Conservation (phyloP, 768 basidiomycete genomes). For the Sistotremastrum niveocremeum region DNA sequence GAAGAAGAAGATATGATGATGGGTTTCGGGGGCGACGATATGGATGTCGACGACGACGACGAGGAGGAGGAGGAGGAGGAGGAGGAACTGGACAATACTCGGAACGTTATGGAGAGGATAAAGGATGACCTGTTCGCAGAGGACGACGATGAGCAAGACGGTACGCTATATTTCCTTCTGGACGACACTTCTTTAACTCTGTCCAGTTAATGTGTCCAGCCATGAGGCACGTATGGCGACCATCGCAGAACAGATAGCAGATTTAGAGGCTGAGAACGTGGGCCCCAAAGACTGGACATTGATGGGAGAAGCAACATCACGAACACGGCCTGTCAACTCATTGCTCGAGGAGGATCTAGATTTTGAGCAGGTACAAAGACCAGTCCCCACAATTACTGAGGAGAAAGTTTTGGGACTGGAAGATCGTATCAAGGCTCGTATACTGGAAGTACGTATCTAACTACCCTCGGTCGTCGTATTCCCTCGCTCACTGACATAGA, state of each 20-base stretch:
- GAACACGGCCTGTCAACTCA: slow-evolving; percentile 78
- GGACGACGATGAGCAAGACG: slow-evolving; percentile 35
- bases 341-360: slow-evolving; percentile 90
- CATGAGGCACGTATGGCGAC: slow-evolving; percentile 69
- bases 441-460: slow-evolving; percentile 43
- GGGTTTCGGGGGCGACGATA: not conserved
- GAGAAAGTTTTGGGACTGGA: slow-evolving; percentile 71
- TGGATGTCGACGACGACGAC: slow-evolving; percentile 16
- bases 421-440: slow-evolving; percentile 81
- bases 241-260: slow-evolving; percentile 63
- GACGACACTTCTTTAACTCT: not conserved
- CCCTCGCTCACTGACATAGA: slow-evolving; percentile 12
- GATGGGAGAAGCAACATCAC: slow-evolving; percentile 78
- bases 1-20: slow-evolving; percentile 13
- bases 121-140: slow-evolving; percentile 74
- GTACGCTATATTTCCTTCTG: not conserved
- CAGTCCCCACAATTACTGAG: slow-evolving; percentile 82
- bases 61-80: slow-evolving; percentile 16
- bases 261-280: slow-evolving; percentile 78
- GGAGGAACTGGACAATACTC: slow-evolving; percentile 18
- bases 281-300: slow-evolving; percentile 86
- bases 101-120: slow-evolving; percentile 48
- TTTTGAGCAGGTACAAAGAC: slow-evolving; percentile 81
- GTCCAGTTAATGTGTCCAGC: slow-evolving; percentile 44
- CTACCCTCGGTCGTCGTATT: not conserved